These are phyloP conservation scores for Vitis cinerea DNA, from an alignment of 164 flowering plant genomes.

Conservation along the genomic window DNA sequence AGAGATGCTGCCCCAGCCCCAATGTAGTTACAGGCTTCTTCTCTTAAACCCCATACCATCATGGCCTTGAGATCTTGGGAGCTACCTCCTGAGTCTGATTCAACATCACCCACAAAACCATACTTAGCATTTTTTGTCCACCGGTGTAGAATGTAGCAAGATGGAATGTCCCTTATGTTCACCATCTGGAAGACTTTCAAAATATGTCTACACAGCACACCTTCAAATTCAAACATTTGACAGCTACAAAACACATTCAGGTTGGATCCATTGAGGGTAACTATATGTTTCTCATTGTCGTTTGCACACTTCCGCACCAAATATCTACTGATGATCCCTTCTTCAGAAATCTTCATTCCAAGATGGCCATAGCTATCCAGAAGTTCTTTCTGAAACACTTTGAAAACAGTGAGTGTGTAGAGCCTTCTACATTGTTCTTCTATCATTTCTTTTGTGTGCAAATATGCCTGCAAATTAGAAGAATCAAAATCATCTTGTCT, in stretches of 20 bases:
- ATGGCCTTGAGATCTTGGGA: slow-evolving; percentile 41
- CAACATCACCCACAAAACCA: slow-evolving; percentile 33
- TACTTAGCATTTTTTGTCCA: slow-evolving; percentile 56
- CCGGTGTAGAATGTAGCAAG: slow-evolving; percentile 47
- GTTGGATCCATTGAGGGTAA: slow-evolving; percentile 42
- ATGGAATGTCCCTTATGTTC: slow-evolving; percentile 49
- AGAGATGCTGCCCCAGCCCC: slow-evolving; percentile 50
- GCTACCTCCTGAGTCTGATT: slow-evolving; percentile 43
- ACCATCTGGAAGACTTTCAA: slow-evolving; percentile 47
- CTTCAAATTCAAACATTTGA: slow-evolving; percentile 61
- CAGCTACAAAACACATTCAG: slow-evolving; percentile 50
- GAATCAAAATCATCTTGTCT: slow-evolving; percentile 47
- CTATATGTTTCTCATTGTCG: slow-evolving; percentile 46
- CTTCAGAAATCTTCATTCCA: slow-evolving; percentile 50
- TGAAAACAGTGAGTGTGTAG: slow-evolving; percentile 47
- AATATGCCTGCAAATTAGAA: slow-evolving; percentile 31
- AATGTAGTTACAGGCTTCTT: slow-evolving; percentile 44
- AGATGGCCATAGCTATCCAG: slow-evolving; percentile 38
- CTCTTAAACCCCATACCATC: slow-evolving; percentile 63
- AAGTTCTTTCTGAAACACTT: slow-evolving; percentile 53
- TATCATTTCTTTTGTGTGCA: slow-evolving; percentile 55
- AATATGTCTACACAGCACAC: slow-evolving; percentile 57
- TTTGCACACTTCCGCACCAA: slow-evolving; percentile 41
- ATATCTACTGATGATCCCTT: slow-evolving; percentile 44
- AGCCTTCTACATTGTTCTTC: slow-evolving; percentile 61